phyloP scores from a whole-genome alignment of 2,329 filamentous ascomycete species.

The Pseudophaeomoniella oleicola region DNA sequence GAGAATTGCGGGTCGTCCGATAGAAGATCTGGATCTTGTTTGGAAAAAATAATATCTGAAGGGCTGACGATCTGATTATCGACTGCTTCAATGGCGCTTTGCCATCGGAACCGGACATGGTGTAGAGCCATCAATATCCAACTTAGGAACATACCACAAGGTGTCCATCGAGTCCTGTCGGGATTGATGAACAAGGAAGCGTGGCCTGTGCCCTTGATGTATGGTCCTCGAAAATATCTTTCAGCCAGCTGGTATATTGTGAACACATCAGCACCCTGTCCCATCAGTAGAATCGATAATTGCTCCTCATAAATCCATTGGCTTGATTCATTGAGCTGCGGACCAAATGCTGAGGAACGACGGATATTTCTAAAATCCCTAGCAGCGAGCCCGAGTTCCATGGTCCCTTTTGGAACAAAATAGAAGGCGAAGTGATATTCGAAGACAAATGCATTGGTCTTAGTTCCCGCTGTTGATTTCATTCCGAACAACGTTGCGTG shows the following conservation, averaged over 20 bases:
- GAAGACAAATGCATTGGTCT: slow-evolving; percentile 1
- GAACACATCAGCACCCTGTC: slow-evolving; percentile 1
- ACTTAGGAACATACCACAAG: slow-evolving; percentile 1
- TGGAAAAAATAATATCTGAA: background rate
- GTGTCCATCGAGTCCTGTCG: background rate
- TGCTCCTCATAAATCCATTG: slow-evolving; percentile 1
- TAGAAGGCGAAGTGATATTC: slow-evolving; percentile 2
- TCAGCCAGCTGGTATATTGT: slow-evolving; percentile 1
- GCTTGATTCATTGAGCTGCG: background rate
- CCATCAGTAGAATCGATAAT: slow-evolving; percentile 1
- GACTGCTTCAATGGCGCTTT: slow-evolving; percentile 1
- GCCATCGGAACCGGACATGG: slow-evolving; percentile 1
- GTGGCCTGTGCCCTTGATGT: background rate
- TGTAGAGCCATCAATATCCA: slow-evolving; percentile 2
- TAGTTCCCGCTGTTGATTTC: background rate
- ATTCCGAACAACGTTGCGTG: background rate
- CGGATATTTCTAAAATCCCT: background rate
- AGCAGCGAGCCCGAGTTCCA: background rate
- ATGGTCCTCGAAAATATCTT: background rate
- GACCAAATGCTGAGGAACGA: background rate
- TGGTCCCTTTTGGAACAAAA: background rate
- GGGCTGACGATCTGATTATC: slow-evolving; percentile 1
- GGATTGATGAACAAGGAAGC: background rate
- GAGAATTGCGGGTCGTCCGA: slow-evolving; percentile 1
- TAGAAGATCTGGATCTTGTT: background rate